Evolutionary conservation across 2,329 filamentous ascomycete species (phyloP), one percentile per base, ranked within the genome.

Genomic region (Pyrenophora seminiperda): DNA sequence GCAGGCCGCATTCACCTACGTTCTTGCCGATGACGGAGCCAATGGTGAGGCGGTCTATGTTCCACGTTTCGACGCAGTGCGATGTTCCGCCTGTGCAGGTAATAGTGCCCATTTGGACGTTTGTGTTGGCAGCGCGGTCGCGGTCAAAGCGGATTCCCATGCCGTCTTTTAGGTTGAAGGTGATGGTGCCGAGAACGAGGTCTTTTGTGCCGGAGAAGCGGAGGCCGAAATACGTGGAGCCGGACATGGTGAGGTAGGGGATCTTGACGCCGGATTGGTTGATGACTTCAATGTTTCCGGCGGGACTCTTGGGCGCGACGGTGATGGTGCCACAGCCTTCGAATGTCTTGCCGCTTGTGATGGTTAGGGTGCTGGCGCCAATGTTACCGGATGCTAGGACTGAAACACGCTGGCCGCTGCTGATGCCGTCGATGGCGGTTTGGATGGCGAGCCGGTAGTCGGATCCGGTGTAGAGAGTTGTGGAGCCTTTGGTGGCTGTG

Each of bases 61-160:
- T 84, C 79, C 81, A 84, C 0, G 79, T 81, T 68, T 84, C 82
- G 27, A 84, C 79, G 2, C 80, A 81, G 61, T 84, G 82, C 61
- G 78, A 81, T 5, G 78, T 72, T 6, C 81, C 80, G 3, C 81
- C 81, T 0, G 74, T 81, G 18, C 83, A 79, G 5, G 55, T 76
- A 55, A 84, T 78, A 24, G 67, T 72, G 44, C 75, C 81, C 75
- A 84, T 84, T 22, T 69, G 76, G 6, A 84, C 81, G 54, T 82
- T 81, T 13, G 67, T 71, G 68, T 81, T 83, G 27, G 76, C 73
- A 3, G 80, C 77, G 3, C 68, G 55, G 67, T 84, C 82, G 24
- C 81, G 79, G 33, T 84, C 81, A 58, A 84, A 84, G 3, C 81
- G 79, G 55, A 84, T 83, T 4, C 80, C 81, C 22, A 84, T 53